Base-by-base conservation (phyloP, 1,284 basidiomycete genomes). In the Dichomitus squalens region DNA sequence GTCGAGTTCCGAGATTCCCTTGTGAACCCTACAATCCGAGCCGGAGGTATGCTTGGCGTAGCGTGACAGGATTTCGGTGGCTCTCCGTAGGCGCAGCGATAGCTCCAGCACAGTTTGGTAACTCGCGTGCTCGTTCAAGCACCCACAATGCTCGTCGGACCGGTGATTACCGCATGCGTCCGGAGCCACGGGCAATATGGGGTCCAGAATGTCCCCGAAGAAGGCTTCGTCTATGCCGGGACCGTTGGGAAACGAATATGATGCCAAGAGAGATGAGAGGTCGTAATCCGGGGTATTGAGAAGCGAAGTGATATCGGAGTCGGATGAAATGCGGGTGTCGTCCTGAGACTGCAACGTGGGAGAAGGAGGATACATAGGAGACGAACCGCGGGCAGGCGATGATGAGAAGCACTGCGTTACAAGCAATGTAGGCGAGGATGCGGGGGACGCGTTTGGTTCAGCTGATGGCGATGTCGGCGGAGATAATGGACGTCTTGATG, bases 81-180 rank as follows among this genome's bases (percentile, higher is more conserved):
- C 83, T 61, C 79, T 83, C 31, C 85, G 76, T 29, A 88, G 75
- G 52, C 84, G 76, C 29, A 87, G 72, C 1, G 86, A 87, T 25
- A 88, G 73, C 63, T 87, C 85, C 8, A 87, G 78, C 25, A 86
- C 74, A 36, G 78, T 79, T 53, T 75, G 81, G 65, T 87, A 87
- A 63, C 74, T 80, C 29, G 74, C 66, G 27, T 74, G 62, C 57
- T 86, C 83, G 51, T 78, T 74, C 40, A 87, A 73, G 64, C 86
- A 88, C 7, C 81, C 83, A 57, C 86, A 88, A 51, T 83, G 82
- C 7, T 74, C 74, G 23, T 63, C 65, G 20, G 21, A 9, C 55
- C 50, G 43, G 49, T 48, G 48, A n/a, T 43, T 36, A 34, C 58
- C 18, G 48, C 61, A 59, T 5, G 50, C 27, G 14, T 65, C 61